Evolutionary conservation across 441 rosid genomes (phyloP).

Genomic region (Pelargonium citronellum): DNA sequence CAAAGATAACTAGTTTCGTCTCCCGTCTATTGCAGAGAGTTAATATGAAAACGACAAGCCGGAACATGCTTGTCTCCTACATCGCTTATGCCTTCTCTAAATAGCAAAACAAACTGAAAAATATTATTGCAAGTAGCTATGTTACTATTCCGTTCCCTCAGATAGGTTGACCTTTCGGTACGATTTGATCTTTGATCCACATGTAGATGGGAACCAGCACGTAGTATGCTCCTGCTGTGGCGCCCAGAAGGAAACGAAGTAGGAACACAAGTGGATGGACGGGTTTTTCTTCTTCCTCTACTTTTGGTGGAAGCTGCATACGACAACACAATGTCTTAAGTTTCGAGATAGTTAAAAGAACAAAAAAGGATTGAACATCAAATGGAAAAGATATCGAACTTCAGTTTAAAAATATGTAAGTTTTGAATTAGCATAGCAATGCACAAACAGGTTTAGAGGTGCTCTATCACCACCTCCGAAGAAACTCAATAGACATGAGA

Average conservation of each 20-base stretch:
- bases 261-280: constrained; percentile 38
- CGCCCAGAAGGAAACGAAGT: constrained; percentile 39
- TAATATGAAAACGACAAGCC: too few relatives aligned
- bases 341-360: constrained; percentile 1
- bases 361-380: not conserved
- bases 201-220: constrained; percentile 56
- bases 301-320: constrained; percentile 52
- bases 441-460: not conserved
- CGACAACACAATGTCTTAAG: not conserved
- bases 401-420: not conserved
- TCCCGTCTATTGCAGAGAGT: too few relatives aligned
- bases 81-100: too few relatives aligned
- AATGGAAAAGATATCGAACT: not conserved
- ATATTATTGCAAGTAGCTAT: too few relatives aligned
- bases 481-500: not conserved
- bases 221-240: constrained; percentile 42
- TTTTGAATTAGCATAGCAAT: not conserved
- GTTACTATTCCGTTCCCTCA: constrained; percentile 9
- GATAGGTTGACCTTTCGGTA: constrained; percentile 47
- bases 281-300: constrained; percentile 45
- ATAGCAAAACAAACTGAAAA: too few relatives aligned
- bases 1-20: too few relatives aligned
- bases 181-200: constrained; percentile 55
- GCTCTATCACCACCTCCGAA: not conserved
- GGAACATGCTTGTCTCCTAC: too few relatives aligned